A percentile compares a stretch with the other conserved stretches of the same genome.
Conservation (phyloP, 768 basidiomycete genomes). For the Boletus rufocinnamomeus region DNA sequence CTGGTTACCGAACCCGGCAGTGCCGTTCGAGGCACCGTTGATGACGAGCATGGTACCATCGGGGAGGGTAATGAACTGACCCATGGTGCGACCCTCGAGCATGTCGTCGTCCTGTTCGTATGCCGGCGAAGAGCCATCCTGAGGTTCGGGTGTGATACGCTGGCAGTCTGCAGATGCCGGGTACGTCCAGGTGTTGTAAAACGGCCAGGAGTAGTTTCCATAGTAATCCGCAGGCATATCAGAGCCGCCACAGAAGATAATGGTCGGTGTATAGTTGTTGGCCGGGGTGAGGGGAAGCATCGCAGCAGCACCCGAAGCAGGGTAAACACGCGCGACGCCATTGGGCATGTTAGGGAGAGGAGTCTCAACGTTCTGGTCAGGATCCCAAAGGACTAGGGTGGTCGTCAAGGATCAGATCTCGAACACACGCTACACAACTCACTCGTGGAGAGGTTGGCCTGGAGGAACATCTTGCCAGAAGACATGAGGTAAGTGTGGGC, state of each 20-base stretch:
- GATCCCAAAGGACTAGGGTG: slow-evolving; percentile 50
- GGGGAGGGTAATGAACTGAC: slow-evolving; percentile 84
- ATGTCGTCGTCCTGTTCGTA: slow-evolving; percentile 78
- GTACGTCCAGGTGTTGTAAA: slow-evolving; percentile 70
- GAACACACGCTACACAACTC: slow-evolving; percentile 28
- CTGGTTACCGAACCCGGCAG: slow-evolving; percentile 77
- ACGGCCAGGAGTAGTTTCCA: slow-evolving; percentile 76
- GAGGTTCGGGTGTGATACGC: slow-evolving; percentile 83
- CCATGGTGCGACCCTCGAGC: slow-evolving; percentile 82
- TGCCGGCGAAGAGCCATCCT: slow-evolving; percentile 56
- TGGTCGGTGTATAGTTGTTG: slow-evolving; percentile 83
- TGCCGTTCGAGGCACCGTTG: slow-evolving; percentile 84
- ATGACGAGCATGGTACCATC: slow-evolving; percentile 76
- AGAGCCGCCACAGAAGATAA: slow-evolving; percentile 91
- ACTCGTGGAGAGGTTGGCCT: slow-evolving; percentile 77
- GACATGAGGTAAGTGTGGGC: slow-evolving; percentile 72
- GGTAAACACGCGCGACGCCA: slow-evolving; percentile 79
- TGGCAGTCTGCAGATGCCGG: slow-evolving; percentile 76
- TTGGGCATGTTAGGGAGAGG: slow-evolving; percentile 73
- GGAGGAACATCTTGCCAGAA: slow-evolving; percentile 74
- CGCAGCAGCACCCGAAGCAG: slow-evolving; percentile 83
- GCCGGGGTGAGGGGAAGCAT: slow-evolving; percentile 91
- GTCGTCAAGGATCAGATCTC: not conserved
- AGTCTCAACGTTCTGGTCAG: slow-evolving; percentile 55
- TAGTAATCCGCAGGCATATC: slow-evolving; percentile 71